These are phyloP conservation scores for Psidium friedrichsthalianum DNA, from an alignment of 345 rosid species.

Conservation along the genomic window DNA sequence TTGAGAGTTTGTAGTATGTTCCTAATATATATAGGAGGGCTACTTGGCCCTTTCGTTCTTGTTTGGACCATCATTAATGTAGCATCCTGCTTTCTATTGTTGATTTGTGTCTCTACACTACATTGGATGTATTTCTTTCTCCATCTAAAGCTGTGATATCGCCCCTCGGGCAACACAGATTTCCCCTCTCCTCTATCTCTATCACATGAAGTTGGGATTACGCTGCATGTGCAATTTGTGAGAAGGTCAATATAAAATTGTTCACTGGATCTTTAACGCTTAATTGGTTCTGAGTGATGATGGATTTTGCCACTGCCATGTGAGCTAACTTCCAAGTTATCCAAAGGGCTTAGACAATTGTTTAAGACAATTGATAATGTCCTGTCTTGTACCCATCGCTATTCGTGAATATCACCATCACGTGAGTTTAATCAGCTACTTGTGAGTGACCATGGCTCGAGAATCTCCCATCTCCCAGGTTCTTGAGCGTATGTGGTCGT, in stretches of 20 bases:
- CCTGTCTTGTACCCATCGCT: not conserved
- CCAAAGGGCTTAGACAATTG: not conserved
- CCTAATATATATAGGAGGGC: not conserved
- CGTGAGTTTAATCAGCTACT: not conserved
- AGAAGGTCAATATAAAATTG: not conserved
- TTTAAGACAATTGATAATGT: not conserved
- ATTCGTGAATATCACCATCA: not conserved
- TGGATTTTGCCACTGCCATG: not conserved
- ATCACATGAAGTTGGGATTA: not conserved
- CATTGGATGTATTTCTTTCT: not conserved
- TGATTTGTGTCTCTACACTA: not conserved
- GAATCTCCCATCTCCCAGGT: no score
- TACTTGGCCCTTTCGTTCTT: not conserved
- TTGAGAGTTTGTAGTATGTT: not conserved
- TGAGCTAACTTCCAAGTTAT: not conserved
- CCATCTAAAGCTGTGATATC: not conserved
- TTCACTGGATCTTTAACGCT: not conserved
- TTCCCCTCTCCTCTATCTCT: not conserved
- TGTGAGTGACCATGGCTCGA: not conserved
- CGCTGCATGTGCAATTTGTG: not conserved
- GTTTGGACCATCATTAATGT: not conserved
- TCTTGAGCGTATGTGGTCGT: no score
- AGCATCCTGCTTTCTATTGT: not conserved
- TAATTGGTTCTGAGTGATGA: not conserved
- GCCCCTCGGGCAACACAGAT: not conserved